These are phyloP conservation scores for Leccinum griseonigrum DNA, from an alignment of 1,284 basidiomycete genomes.

Conservation along the genomic window DNA sequence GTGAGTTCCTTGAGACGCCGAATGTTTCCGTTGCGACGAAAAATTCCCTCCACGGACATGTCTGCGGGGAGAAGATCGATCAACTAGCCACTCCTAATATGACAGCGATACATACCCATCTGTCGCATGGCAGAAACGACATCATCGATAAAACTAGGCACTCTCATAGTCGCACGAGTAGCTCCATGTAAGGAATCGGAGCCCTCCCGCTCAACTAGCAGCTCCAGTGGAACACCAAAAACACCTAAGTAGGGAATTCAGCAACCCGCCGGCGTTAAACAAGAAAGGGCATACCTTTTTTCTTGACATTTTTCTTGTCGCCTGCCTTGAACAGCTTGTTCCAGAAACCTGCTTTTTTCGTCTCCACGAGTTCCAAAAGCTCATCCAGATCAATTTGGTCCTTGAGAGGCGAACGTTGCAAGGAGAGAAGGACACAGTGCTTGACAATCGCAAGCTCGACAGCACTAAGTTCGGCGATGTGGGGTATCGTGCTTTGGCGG, in stretches of 20 bases:
- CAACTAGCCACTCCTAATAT: constrained; percentile 3
- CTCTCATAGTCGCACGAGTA: constrained; percentile 79
- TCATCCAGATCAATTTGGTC: constrained; percentile 91
- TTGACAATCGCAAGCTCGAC: constrained; percentile 91
- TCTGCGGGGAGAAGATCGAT: constrained; percentile 48
- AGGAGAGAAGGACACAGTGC: constrained; percentile 83
- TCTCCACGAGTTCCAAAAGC: constrained; percentile 89
- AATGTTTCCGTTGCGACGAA: constrained; percentile 98
- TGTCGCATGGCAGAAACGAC: constrained; percentile 98
- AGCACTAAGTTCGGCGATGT: constrained; percentile 82
- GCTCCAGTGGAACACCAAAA: constrained; percentile 91
- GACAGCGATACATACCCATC: constrained; percentile 74
- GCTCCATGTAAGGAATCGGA: constrained; percentile 92
- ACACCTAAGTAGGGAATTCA: constrained; percentile 50
- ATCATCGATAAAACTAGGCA: constrained; percentile 98
- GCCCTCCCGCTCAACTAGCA: constrained; percentile 93
- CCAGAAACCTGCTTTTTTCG: constrained; percentile 95
- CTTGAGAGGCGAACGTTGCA: constrained; percentile 75
- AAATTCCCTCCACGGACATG: constrained; percentile 98
- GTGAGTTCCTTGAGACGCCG: constrained; percentile 87
- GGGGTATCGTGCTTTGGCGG: constrained; percentile 70
- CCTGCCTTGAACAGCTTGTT: constrained; percentile 94
- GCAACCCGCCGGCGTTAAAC: constrained; percentile 1
- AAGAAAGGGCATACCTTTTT: constrained; percentile 67
- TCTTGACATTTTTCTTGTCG: constrained; percentile 82